Evolutionary conservation across 208 protist genomes (phyloP).

Genomic region (Jaenimonas drosophilae): DNA sequence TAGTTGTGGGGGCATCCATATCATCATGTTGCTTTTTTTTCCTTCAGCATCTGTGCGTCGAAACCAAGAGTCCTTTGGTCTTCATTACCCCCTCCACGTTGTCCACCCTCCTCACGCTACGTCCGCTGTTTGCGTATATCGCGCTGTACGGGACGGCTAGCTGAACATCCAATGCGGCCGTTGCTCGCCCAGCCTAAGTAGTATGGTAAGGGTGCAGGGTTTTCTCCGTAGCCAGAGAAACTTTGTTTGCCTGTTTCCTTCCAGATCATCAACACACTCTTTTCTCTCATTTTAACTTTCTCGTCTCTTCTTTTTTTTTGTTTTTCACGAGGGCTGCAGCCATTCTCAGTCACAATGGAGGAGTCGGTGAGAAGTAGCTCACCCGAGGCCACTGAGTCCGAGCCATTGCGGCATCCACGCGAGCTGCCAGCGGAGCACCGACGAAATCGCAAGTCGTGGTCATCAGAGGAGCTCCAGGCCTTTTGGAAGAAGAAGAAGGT

Average conservation of each 20-base stretch:
- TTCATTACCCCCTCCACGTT: no score
- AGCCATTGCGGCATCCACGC: background rate
- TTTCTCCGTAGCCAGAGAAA: no score
- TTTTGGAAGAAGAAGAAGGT: conserved; percentile 57
- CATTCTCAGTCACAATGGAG: conserved; percentile 3
- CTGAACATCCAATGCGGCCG: no score
- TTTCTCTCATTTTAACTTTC: conserved; percentile 1
- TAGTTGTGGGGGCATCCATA: background rate
- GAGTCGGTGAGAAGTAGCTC: background rate
- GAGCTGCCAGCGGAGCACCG: conserved; percentile 2
- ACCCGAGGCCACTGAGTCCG: background rate
- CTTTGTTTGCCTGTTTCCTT: conserved; percentile 1
- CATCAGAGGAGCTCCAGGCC: conserved; percentile 29
- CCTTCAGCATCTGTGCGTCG: background rate
- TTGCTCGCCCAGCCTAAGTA: no score
- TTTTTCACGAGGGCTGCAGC: conserved; percentile 2
- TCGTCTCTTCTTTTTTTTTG: conserved; percentile 7
- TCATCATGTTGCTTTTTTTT: background rate
- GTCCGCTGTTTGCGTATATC: no score
- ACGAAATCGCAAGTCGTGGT: conserved; percentile 41
- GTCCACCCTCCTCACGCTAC: no score
- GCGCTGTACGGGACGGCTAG: no score
- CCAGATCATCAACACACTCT: background rate
- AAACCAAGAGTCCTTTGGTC: no score
- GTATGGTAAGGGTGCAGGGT: no score